These are phyloP conservation scores for Thelephora aurantiotincta DNA, from an alignment of 768 basidiomycete species.

Conservation along the genomic window DNA sequence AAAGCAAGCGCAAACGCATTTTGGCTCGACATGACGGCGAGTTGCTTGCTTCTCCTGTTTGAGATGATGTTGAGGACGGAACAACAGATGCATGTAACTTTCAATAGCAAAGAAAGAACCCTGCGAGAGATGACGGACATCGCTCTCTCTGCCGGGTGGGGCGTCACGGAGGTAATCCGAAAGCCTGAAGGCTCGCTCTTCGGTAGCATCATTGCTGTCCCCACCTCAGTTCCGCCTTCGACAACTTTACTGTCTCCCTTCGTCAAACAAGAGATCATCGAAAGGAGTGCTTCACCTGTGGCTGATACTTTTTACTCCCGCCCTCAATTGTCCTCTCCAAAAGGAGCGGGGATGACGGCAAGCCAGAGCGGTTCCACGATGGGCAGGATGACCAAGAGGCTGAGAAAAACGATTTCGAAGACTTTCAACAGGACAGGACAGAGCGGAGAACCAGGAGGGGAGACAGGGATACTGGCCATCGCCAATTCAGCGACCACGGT, in stretches of 20 bases:
- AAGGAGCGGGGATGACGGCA: background rate
- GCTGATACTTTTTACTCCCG: background rate
- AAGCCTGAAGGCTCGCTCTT: constrained; percentile 52
- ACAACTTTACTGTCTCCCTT: background rate
- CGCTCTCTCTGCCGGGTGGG: constrained; percentile 53
- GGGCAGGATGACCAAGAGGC: background rate
- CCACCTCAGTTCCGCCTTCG: constrained; percentile 32
- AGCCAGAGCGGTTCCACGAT: background rate
- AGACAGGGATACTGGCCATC: too few species aligned
- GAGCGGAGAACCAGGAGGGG: too few species aligned
- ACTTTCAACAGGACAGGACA: background rate
- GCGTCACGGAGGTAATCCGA: constrained; percentile 41
- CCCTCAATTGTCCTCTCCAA: background rate
- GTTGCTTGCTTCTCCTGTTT: constrained; percentile 6
- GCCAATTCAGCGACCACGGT: too few species aligned
- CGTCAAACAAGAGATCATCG: background rate
- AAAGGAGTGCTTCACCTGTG: background rate
- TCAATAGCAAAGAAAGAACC: constrained; percentile 60
- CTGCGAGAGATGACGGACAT: constrained; percentile 46
- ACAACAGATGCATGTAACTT: constrained; percentile 49
- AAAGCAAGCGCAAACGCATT: constrained; percentile 58
- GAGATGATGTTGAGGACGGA: background rate
- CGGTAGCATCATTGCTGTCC: constrained; percentile 57
- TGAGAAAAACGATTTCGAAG: background rate
- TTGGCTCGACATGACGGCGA: constrained; percentile 56